These are phyloP conservation scores for Euclidium syriacum DNA, from an alignment of 345 rosid genomes.

Conservation along the genomic window DNA sequence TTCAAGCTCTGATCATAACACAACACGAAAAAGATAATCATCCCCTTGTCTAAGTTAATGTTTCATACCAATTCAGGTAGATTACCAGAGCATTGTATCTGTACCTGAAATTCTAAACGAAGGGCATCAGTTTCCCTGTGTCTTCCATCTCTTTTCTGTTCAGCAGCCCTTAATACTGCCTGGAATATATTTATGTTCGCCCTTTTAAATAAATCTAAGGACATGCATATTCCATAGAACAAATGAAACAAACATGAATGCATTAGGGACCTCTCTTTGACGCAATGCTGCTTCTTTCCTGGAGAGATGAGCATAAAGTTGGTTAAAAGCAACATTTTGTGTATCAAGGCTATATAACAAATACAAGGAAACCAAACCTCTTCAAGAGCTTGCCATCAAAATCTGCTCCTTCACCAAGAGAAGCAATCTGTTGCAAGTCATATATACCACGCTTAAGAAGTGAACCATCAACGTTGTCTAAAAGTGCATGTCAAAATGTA, in stretches of 20 bases:
- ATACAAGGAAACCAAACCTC: slow-evolving; percentile 43
- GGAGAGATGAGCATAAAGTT: slow-evolving; percentile 9
- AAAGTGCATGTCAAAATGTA: neutral
- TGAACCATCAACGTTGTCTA: slow-evolving; percentile 9
- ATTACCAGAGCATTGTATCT: slow-evolving; percentile 43
- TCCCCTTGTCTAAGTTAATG: slow-evolving; percentile 6
- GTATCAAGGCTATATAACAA: slow-evolving; percentile 1
- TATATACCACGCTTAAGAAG: neutral
- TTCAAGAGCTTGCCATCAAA: slow-evolving; percentile 80
- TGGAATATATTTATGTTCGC: slow-evolving; percentile 26
- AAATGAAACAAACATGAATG: neutral
- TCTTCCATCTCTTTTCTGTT: slow-evolving; percentile 65
- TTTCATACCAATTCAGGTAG: neutral
- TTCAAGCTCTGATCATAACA: slow-evolving; percentile 55
- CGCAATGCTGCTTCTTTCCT: slow-evolving; percentile 93
- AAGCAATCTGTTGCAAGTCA: slow-evolving; percentile 60
- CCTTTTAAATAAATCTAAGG: neutral
- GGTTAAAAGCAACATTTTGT: neutral
- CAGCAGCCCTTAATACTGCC: slow-evolving; percentile 89
- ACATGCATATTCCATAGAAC: neutral
- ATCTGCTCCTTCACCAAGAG: slow-evolving; percentile 91
- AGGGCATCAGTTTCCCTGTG: slow-evolving; percentile 64
- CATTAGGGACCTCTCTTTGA: slow-evolving; percentile 67
- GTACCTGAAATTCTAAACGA: slow-evolving; percentile 76
- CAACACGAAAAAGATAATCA: neutral